Conservation (phyloP, 768 basidiomycete genomes). For the Hygrocybe punicea region DNA sequence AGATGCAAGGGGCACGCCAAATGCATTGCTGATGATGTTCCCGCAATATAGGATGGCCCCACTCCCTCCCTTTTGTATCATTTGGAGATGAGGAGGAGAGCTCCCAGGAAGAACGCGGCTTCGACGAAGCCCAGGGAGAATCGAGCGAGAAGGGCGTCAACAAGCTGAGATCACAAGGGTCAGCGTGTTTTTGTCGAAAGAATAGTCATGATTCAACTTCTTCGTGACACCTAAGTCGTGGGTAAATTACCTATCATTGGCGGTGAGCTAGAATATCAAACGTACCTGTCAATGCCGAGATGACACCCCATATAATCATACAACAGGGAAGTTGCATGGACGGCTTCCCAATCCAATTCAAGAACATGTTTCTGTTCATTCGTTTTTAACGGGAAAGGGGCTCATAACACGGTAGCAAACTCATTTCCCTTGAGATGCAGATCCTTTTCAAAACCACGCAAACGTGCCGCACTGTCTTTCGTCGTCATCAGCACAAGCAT, state of each 20-base stretch:
- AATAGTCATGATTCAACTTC: constrained; percentile 24
- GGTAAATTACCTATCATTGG: neutral
- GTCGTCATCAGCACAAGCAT: neutral
- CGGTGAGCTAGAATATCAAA: neutral
- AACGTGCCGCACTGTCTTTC: constrained; percentile 44
- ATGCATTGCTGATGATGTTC: constrained; percentile 74
- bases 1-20: constrained; percentile 75
- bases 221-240: constrained; percentile 38
- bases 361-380: constrained; percentile 58
- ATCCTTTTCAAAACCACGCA: constrained; percentile 56
- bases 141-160: constrained; percentile 60
- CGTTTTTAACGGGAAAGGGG: constrained; percentile 58
- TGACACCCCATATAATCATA: constrained; percentile 65
- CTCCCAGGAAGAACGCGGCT: constrained; percentile 64
- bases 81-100: constrained; percentile 53
- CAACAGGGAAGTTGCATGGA: constrained; percentile 61
- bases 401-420: constrained; percentile 58
- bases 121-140: constrained; percentile 78
- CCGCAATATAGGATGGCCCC: constrained; percentile 72
- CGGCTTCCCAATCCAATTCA: constrained; percentile 59
- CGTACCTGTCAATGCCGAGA: constrained; percentile 49
- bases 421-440: constrained; percentile 55
- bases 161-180: constrained; percentile 39
- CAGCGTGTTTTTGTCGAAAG: neutral
- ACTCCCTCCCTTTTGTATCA: constrained; percentile 76